A percentile compares a stretch with the other conserved stretches of the same genome.
Evolutionary conservation across 371 early-diverging fungal genomes (phyloP).

Genomic region (Umbelopsis sp.): DNA sequence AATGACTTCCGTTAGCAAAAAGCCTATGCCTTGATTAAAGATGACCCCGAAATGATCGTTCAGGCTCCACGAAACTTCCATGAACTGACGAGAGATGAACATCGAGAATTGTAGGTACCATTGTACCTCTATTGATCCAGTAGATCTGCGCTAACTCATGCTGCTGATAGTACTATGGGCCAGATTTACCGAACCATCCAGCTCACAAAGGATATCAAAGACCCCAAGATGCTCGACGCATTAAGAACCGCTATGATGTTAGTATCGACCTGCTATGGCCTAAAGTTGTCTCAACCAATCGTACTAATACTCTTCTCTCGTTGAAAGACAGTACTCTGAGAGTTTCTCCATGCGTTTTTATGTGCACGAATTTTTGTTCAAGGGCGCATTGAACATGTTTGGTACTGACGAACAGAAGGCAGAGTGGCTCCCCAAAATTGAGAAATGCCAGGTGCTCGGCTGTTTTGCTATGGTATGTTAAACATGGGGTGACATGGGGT

Average conservation of each 20-base stretch:
- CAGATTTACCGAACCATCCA: conserved; percentile 56
- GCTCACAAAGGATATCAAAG: conserved; percentile 34
- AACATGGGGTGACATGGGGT: neutral
- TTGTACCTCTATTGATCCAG: neutral
- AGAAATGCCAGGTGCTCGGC: conserved; percentile 59
- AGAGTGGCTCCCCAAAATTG: conserved; percentile 56
- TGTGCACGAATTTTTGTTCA: conserved; percentile 64
- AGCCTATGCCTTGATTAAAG: conserved; percentile 57
- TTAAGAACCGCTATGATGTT: conserved; percentile 37
- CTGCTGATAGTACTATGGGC: conserved; percentile 51
- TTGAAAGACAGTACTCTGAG: conserved; percentile 49
- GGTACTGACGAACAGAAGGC: conserved; percentile 62
- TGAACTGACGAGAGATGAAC: conserved; percentile 59
- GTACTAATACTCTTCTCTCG: neutral
- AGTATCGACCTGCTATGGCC: neutral
- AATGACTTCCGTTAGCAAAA: conserved; percentile 29
- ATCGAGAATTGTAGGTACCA: conserved; percentile 60
- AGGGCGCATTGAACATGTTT: conserved; percentile 59
- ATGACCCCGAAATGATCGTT: conserved; percentile 61
- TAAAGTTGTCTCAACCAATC: neutral
- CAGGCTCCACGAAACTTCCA: conserved; percentile 58
- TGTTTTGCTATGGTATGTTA: conserved; percentile 73
- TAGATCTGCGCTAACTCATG: neutral
- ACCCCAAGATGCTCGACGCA: conserved; percentile 31
- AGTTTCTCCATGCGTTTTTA: conserved; percentile 65